Percentiles rank a stretch among this genome's conserved stretches.
These are phyloP conservation scores for Lentinus polychrous DNA, from an alignment of 1,284 basidiomycete genomes.

Conservation along the genomic window DNA sequence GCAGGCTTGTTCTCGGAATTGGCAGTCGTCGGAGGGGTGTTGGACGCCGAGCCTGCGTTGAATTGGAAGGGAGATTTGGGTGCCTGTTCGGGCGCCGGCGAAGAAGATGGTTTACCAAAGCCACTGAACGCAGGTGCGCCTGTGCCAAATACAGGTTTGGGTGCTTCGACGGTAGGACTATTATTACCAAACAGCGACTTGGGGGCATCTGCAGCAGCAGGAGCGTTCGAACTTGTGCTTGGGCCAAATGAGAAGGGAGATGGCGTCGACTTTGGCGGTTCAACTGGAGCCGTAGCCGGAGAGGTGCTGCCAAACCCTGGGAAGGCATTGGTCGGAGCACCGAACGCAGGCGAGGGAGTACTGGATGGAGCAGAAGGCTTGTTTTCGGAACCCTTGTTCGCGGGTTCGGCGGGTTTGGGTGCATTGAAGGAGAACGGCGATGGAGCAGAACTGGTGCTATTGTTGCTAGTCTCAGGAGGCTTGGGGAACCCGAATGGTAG, in stretches of 20 bases:
- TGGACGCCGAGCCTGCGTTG: constrained; percentile 9
- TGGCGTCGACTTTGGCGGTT: too few species aligned
- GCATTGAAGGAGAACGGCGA: constrained; percentile 8
- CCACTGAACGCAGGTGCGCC: constrained; percentile 14
- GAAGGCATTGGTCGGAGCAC: constrained; percentile 6
- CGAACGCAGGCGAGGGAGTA: constrained; percentile 12
- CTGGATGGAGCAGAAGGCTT: constrained; percentile 8
- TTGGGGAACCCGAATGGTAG: constrained; percentile 14
- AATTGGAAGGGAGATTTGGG: constrained; percentile 22
- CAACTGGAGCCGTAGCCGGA: neutral
- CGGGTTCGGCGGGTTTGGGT: constrained; percentile 10
- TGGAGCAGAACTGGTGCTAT: constrained; percentile 4
- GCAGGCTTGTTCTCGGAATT: constrained; percentile 17
- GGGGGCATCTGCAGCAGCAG: constrained; percentile 14
- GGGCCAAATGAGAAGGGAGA: too few species aligned
- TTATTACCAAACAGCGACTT: constrained; percentile 18
- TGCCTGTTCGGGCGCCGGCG: constrained; percentile 12
- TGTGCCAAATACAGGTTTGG: constrained; percentile 23
- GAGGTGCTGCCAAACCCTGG: neutral
- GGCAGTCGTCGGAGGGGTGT: constrained; percentile 16
- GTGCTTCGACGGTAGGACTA: constrained; percentile 16
- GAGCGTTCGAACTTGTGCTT: constrained; percentile 9
- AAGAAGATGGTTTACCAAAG: constrained; percentile 15
- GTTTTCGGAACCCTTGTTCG: constrained; percentile 10
- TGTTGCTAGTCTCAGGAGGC: constrained; percentile 15